phyloP scores from a whole-genome alignment of 768 basidiomycete species.

The Sistotremastrum suecicum region DNA sequence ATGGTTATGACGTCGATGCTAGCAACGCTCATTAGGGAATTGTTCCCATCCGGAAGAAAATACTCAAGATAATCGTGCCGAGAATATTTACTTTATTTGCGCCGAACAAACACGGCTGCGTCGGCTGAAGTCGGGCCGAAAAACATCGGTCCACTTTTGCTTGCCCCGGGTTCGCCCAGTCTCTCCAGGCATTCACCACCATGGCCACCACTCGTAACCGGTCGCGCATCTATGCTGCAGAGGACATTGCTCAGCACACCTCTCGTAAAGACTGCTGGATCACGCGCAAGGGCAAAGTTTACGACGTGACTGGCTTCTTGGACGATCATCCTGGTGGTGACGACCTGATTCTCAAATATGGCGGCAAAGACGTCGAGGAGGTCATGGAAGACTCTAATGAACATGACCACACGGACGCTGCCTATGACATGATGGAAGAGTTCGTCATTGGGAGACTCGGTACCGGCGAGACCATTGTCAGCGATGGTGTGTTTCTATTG shows the following conservation, averaged over 20 bases:
- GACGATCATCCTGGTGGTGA: slow-evolving; percentile 92
- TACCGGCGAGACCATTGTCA: slow-evolving; percentile 54
- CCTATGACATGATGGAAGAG: slow-evolving; percentile 85
- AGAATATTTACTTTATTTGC: no score
- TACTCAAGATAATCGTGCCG: no score
- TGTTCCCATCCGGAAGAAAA: no score
- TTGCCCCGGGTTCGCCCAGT: no score
- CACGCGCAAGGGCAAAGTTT: slow-evolving; percentile 67
- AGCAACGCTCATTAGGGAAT: no score
- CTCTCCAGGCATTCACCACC: slow-evolving; percentile 4
- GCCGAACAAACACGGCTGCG: no score
- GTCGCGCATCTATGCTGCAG: slow-evolving; percentile 56
- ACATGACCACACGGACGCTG: slow-evolving; percentile 84
- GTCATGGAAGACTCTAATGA: slow-evolving; percentile 70
- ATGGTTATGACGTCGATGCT: no score
- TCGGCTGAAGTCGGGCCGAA: no score
- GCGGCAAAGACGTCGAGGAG: slow-evolving; percentile 68
- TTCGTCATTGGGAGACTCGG: slow-evolving; percentile 78
- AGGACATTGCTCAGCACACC: slow-evolving; percentile 59
- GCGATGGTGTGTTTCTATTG: slow-evolving; percentile 45
- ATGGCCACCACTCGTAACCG: slow-evolving; percentile 46
- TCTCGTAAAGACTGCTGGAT: slow-evolving; percentile 65
- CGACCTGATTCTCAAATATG: slow-evolving; percentile 71
- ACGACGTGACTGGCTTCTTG: slow-evolving; percentile 77
- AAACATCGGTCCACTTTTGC: no score